phyloP scores from a whole-genome alignment of 257 asterid species.

The Phtheirospermum japonicum region DNA sequence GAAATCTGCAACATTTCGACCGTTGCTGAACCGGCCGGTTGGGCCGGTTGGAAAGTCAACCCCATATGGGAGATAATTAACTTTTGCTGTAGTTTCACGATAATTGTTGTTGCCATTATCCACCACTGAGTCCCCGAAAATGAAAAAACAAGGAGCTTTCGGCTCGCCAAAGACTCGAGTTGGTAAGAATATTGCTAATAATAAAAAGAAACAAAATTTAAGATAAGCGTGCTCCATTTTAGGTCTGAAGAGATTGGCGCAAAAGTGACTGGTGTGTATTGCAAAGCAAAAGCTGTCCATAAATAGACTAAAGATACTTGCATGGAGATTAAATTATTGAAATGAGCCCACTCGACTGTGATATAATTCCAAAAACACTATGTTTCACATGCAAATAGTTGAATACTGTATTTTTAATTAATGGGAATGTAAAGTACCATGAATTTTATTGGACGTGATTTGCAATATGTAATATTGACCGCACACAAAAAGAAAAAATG shows the following conservation, averaged over 20 bases:
- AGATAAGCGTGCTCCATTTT: constrained; percentile 1
- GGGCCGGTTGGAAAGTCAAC: constrained; percentile 42
- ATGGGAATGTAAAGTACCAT: too few species aligned
- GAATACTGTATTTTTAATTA: too few species aligned
- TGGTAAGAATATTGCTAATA: neutral
- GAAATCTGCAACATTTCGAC: constrained; percentile 35
- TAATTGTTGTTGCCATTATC: constrained; percentile 49
- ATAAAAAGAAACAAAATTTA: neutral
- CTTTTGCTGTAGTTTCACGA: constrained; percentile 17
- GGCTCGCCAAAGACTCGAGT: constrained; percentile 16
- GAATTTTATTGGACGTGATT: too few species aligned
- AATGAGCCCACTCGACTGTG: too few species aligned
- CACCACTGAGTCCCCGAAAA: constrained; percentile 40
- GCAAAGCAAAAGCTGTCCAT: neutral
- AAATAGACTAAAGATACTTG: neutral
- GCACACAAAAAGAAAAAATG: too few species aligned
- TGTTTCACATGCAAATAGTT: too few species aligned
- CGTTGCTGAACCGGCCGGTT: constrained; percentile 48
- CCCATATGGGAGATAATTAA: constrained; percentile 38
- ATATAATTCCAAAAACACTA: too few species aligned
- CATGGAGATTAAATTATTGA: too few species aligned
- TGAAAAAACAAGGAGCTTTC: constrained; percentile 43
- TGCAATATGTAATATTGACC: too few species aligned
- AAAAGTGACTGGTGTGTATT: neutral
- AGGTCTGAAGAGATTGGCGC: too few species aligned